Conservation (phyloP, 345 rosid species). For the Boechera divaricarpa region DNA sequence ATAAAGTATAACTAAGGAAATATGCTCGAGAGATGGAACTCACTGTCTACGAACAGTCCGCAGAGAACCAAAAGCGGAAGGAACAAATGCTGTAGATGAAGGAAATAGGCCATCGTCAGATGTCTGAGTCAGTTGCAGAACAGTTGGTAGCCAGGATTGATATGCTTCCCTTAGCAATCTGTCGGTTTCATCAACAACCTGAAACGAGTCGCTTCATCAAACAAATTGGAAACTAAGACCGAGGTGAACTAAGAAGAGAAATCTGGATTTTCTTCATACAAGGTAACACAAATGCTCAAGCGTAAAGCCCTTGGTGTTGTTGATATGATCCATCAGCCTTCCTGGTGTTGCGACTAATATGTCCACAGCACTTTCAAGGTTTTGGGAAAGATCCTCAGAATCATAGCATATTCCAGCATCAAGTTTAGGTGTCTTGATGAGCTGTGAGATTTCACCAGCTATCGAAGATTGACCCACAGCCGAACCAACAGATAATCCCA, state of each 20-base stretch:
- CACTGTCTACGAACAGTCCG: constrained; percentile 83
- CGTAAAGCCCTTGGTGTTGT: constrained; percentile 83
- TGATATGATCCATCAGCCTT: constrained; percentile 96
- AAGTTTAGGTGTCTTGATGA: constrained; percentile 70
- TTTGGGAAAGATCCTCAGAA: constrained; percentile 58
- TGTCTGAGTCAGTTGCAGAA: constrained; percentile 65
- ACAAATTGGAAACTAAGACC: neutral
- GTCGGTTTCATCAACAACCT: constrained; percentile 99
- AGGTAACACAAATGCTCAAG: constrained; percentile 95
- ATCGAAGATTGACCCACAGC: constrained; percentile 96
- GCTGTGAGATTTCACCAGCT: constrained; percentile 80
- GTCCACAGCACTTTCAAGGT: constrained; percentile 78
- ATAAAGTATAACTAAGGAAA: neutral
- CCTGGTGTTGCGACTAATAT: constrained; percentile 97
- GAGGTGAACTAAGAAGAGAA: neutral
- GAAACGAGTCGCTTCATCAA: constrained; percentile 35
- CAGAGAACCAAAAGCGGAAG: constrained; percentile 64
- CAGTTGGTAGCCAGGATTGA: constrained; percentile 96
- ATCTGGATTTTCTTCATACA: constrained; percentile 53
- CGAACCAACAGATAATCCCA: constrained; percentile 91
- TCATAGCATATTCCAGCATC: constrained; percentile 92
- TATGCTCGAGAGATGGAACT: constrained; percentile 36
- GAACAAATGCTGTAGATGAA: constrained; percentile 35
- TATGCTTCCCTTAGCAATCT: constrained; percentile 91
- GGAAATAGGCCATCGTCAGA: constrained; percentile 49